These are phyloP conservation scores for Elaeis guineensis DNA, from an alignment of 176 grass and related monocot species.

Conservation along the genomic window DNA sequence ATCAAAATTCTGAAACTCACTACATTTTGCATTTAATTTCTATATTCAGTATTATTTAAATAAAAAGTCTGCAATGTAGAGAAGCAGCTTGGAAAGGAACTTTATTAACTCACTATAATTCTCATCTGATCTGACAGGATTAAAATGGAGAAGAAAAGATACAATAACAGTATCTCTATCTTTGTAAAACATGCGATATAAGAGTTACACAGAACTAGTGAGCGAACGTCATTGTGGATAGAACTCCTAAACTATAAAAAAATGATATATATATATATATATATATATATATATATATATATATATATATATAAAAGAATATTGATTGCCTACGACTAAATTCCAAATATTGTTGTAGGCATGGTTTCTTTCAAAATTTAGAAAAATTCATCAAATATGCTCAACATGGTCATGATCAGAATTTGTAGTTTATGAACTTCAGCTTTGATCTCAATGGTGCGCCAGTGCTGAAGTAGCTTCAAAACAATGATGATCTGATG, in stretches of 20 bases:
- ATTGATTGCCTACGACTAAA: constrained; percentile 12
- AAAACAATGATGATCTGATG: background rate
- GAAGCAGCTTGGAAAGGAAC: no score
- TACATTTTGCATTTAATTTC: no score
- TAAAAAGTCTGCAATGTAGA: no score
- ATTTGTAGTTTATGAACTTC: background rate
- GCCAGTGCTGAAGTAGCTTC: constrained; percentile 26
- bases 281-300: constrained; percentile 24
- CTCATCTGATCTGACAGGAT: no score
- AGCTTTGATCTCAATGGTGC: constrained; percentile 9
- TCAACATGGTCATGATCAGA: constrained; percentile 22
- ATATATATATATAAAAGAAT: constrained; percentile 20
- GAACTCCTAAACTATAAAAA: constrained; percentile 18
- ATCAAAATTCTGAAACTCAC: no score
- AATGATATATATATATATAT: constrained; percentile 23
- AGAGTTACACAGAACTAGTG: constrained; percentile 40
- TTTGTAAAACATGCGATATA: constrained; percentile 24
- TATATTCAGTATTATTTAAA: no score
- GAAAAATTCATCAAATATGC: constrained; percentile 28
- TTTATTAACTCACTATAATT: no score
- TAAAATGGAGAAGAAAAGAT: no score
- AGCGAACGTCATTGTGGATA: constrained; percentile 8
- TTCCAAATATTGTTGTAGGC: constrained; percentile 1
- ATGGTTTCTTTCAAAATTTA: constrained; percentile 21
- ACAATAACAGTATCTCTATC: constrained; percentile 17